Evolutionary conservation across 208 protist species (phyloP).

Genomic region (Trypanosoma conorhini): DNA sequence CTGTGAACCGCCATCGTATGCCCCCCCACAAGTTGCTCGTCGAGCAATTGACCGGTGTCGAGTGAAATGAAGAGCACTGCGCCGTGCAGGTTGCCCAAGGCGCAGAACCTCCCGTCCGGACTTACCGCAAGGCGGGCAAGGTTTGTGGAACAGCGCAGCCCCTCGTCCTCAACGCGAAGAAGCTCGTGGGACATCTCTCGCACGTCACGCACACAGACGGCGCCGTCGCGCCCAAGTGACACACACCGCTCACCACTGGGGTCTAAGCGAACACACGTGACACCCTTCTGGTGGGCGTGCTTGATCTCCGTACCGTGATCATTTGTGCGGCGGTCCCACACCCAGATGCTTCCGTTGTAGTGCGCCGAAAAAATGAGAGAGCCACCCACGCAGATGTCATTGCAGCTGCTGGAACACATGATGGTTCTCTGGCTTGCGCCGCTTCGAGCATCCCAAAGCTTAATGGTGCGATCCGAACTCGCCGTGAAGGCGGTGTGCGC

Average conservation of each 20-base stretch:
- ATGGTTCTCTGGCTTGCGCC: constrained; percentile 46
- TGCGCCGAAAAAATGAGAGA: constrained; percentile 65
- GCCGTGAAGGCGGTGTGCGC: constrained; percentile 63
- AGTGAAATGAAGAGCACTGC: constrained; percentile 24
- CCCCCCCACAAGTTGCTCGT: constrained; percentile 6
- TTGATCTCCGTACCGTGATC: constrained; percentile 31
- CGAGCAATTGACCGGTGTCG: constrained; percentile 7
- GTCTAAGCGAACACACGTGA: constrained; percentile 61
- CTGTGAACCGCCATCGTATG: constrained; percentile 34
- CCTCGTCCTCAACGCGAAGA: constrained; percentile 30
- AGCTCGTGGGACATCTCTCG: constrained; percentile 46
- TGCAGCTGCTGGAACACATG: constrained; percentile 59
- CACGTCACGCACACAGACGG: constrained; percentile 58
- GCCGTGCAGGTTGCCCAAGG: constrained; percentile 45
- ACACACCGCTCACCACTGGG: constrained; percentile 43
- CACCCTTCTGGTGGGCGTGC: constrained; percentile 45
- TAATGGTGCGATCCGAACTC: constrained; percentile 69
- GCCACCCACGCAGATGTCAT: constrained; percentile 55
- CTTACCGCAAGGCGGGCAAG: constrained; percentile 54
- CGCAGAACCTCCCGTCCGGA: constrained; percentile 39
- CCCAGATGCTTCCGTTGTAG: constrained; percentile 64
- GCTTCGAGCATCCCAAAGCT: constrained; percentile 65
- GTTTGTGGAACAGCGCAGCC: constrained; percentile 50
- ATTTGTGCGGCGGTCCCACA: constrained; percentile 61
- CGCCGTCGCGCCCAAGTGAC: constrained; percentile 62